phyloP scores from a whole-genome alignment of 2,329 filamentous ascomycete species.

The Microdochium bolleyi region DNA sequence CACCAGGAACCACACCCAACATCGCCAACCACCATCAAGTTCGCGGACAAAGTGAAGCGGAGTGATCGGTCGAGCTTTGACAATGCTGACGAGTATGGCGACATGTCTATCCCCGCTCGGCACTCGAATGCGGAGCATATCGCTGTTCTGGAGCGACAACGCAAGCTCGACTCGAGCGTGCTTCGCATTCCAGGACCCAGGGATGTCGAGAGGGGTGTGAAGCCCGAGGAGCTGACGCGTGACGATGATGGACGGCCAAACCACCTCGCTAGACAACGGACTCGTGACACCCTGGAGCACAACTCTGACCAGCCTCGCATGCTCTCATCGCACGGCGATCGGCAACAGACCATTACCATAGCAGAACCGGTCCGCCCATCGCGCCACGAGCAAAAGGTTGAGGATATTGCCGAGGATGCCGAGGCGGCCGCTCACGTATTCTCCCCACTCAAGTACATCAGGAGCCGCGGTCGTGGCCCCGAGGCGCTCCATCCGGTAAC shows the following conservation, averaged over 20 bases:
- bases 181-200: constrained; percentile 86
- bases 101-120: constrained; percentile 40
- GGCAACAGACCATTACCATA: constrained; percentile 56
- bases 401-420: constrained; percentile 31
- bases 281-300: neutral
- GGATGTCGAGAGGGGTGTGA: constrained; percentile 77
- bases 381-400: constrained; percentile 16
- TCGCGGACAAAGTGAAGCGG: constrained; percentile 57
- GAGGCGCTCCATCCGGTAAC: constrained; percentile 25
- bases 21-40: constrained; percentile 52
- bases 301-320: neutral
- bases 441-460: constrained; percentile 33
- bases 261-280: constrained; percentile 3
- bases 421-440: constrained; percentile 30
- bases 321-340: constrained; percentile 18
- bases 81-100: constrained; percentile 33
- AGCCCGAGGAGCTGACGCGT: constrained; percentile 46
- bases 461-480: constrained; percentile 29
- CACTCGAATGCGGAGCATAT: constrained; percentile 71
- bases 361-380: constrained; percentile 49
- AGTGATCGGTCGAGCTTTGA: constrained; percentile 38
- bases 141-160: constrained; percentile 77
- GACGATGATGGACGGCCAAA: constrained; percentile 22
- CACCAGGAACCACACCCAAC: constrained; percentile 4
- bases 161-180: constrained; percentile 63